Evolutionary conservation across 2,329 filamentous ascomycete genomes (phyloP).

Genomic region (Aspergillus sp.): DNA sequence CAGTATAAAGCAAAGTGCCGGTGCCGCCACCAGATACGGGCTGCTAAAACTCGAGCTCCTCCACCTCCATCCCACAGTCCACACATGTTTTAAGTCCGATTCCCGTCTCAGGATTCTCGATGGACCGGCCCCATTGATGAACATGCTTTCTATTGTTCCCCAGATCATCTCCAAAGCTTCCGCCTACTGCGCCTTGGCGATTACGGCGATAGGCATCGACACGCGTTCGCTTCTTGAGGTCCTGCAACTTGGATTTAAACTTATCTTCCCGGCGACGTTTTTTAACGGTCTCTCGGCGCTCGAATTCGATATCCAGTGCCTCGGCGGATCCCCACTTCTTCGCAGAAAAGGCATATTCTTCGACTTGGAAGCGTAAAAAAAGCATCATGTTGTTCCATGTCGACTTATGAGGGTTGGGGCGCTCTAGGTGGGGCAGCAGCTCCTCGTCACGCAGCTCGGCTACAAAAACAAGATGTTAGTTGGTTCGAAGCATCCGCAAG

Average conservation of each 20-base stretch:
- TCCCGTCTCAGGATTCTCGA: constrained; percentile 58
- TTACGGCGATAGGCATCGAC: constrained; percentile 84
- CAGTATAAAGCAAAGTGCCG: too few relatives aligned
- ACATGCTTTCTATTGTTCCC: constrained; percentile 70
- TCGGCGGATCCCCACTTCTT: constrained; percentile 90
- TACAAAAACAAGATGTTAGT: constrained; percentile 31
- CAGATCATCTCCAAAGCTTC: constrained; percentile 74
- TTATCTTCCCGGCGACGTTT: constrained; percentile 86
- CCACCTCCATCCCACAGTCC: constrained; percentile 67
- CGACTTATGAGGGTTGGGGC: constrained; percentile 91
- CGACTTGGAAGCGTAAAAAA: constrained; percentile 88
- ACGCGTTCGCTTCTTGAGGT: constrained; percentile 88
- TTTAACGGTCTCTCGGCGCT: constrained; percentile 72
- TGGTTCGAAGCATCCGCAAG: not conserved
- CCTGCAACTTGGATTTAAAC: constrained; percentile 83
- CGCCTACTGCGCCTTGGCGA: constrained; percentile 51
- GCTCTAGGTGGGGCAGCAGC: constrained; percentile 80
- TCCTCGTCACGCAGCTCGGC: constrained; percentile 88
- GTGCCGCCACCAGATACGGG: too few relatives aligned
- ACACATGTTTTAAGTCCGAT: constrained; percentile 69
- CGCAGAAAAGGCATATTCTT: constrained; percentile 80
- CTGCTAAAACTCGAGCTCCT: constrained; percentile 60
- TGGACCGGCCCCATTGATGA: constrained; percentile 74
- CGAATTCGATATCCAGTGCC: constrained; percentile 84
- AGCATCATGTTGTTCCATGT: constrained; percentile 99